Conservation (phyloP, 2,329 filamentous ascomycete species). For the Phaeosphaeria sp. region DNA sequence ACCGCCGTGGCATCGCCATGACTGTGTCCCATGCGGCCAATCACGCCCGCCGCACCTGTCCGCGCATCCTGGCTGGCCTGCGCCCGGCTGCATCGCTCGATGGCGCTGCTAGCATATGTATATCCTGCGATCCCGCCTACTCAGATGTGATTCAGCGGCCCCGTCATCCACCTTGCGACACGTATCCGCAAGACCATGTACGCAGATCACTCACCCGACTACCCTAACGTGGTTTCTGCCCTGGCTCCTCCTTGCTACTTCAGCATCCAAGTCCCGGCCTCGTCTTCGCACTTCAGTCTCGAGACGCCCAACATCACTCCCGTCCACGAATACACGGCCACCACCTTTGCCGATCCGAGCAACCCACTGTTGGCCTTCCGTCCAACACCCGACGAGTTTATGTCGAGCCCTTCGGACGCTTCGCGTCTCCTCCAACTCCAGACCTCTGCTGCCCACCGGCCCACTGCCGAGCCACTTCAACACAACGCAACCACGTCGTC, state of each 20-base stretch:
- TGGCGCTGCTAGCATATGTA: conserved; percentile 15
- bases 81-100: conserved; percentile 14
- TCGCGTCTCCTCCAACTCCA: conserved; percentile 50
- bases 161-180: conserved; percentile 11
- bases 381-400: conserved; percentile 16
- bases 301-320: conserved; percentile 40
- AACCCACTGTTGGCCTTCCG: conserved; percentile 47
- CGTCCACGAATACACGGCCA: conserved; percentile 26
- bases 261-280: conserved; percentile 28
- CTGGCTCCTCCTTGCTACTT: conserved; percentile 32
- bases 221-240: conserved; percentile 16
- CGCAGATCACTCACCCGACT: conserved; percentile 18
- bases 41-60: conserved; percentile 10
- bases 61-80: conserved; percentile 6
- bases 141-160: conserved; percentile 12
- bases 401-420: conserved; percentile 34
- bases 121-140: conserved; percentile 18
- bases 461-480: conserved; percentile 35
- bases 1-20: not conserved
- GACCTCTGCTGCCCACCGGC: conserved; percentile 45
- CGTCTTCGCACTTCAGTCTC: conserved; percentile 35
- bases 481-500: conserved; percentile 9
- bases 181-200: conserved; percentile 19
- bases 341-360: conserved; percentile 36
- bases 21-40: conserved; percentile 5